Evolutionary conservation across 2,329 filamentous ascomycete genomes (phyloP), one percentile per base, ranked within the genome.

Genomic region (Scytalidium sp.): DNA sequence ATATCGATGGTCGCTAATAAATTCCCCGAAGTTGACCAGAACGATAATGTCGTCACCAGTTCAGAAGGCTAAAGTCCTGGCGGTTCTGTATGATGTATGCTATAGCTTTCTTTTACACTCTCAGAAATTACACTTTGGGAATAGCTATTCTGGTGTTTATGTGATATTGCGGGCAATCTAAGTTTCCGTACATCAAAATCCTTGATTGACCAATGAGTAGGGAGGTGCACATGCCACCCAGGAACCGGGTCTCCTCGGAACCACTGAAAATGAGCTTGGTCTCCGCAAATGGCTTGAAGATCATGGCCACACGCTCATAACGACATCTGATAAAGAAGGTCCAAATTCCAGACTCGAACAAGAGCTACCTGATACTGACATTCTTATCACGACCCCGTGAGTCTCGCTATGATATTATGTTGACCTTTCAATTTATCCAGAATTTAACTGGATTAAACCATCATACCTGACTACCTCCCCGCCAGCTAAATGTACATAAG

Each of bases 301-400:
- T 55, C 87, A 95, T 72, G 94, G 94, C 65, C 94, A 99, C 83
- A 95, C 90, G 56, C 84, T 99, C 55, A 83, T 99, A 62, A 99
- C 94, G 64, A 99, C 94, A 58, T 96, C 92, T 42, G 90, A 97
- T 80, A 99, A 99, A 80, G 94, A 99, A 64, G 88, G 90, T 59
- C 88, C 90, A 76, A 82, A 87, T 80, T 97, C 93, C 54, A 88
- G 81, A 60, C 97, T 99, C 62, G 94, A 97, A 74, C 82, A 92
- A 78, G 90, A 99, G 76, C 83, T 99, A 48, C 91, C 93, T 55
- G 94, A 97, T 68, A 91, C 94, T 55, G 94, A 99, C 74, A 80
- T 99, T 73, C 97, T 99, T 81, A 97, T 99, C 75, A 99, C 94
- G 61, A 99, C 94, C 51, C 94, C 94, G 88, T 96, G 72, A 54